phyloP scores from a whole-genome alignment of 2,329 filamentous ascomycete species.

The Leptographium lundbergii region DNA sequence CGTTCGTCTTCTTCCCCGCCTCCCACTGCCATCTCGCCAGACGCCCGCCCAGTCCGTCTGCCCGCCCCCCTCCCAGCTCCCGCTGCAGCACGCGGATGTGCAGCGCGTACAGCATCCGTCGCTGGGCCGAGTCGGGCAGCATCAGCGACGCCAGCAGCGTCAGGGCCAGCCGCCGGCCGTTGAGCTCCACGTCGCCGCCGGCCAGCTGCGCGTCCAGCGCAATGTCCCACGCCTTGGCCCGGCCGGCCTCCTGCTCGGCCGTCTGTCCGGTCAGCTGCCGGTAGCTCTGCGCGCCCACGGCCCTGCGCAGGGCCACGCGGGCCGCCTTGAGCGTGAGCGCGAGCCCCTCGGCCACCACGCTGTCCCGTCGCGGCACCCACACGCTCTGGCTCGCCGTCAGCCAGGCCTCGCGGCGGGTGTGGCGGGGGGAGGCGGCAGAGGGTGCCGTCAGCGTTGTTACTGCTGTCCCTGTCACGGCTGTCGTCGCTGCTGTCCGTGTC shows the following conservation, averaged over 20 bases:
- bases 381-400: conserved; percentile 86
- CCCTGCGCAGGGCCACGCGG: conserved; percentile 68
- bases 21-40: conserved; percentile 72
- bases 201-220: conserved; percentile 86
- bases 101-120: conserved; percentile 83
- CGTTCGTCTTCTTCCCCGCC: conserved; percentile 60
- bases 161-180: conserved; percentile 71
- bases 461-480: background rate
- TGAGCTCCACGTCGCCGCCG: conserved; percentile 81
- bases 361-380: conserved; percentile 70
- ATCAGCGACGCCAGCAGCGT: conserved; percentile 83
- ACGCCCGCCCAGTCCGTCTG: conserved; percentile 58
- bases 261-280: conserved; percentile 64
- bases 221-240: conserved; percentile 86
- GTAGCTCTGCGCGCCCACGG: conserved; percentile 66
- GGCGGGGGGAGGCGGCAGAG: conserved; percentile 67
- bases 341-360: conserved; percentile 72
- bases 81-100: conserved; percentile 84
- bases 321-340: conserved; percentile 68
- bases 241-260: conserved; percentile 71
- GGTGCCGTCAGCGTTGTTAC: conserved; percentile 41
- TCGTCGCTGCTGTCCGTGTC: conserved; percentile 13
- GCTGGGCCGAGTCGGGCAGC: conserved; percentile 66
- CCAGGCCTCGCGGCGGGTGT: conserved; percentile 82
- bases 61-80: conserved; percentile 51